Base-by-base conservation (phyloP, 768 basidiomycete genomes). In the Mycena alexandri region DNA sequence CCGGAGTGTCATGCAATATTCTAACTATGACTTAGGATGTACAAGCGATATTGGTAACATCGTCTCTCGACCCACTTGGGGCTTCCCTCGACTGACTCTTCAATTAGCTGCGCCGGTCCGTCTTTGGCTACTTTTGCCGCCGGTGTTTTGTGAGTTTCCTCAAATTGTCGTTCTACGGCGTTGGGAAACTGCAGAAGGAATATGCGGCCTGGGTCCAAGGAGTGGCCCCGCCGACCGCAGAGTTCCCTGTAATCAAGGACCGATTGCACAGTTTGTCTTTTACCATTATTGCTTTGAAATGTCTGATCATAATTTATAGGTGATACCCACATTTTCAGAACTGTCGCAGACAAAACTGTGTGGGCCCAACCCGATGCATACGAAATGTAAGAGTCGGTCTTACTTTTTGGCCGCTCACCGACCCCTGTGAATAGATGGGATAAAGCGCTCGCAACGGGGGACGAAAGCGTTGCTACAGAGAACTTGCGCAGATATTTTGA, bases 91-190 rank as follows among this genome's bases (percentile, higher is more conserved):
- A 12, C 41, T 43, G 25, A 29, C 33, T 42, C 33, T 42, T 22
- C 38, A 63, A 55, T 51, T 59, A 94, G 93, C 83, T 82, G 58
- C 88, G 91, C 29, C 89, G 92, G 21, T 95, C 94, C 3, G 78
- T 93, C 22, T 92, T 94, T 75, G 94, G 93, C 3, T 93, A 88
- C 72, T 95, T 94, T 74, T 89, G 87, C 71, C 90, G 93, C 52
- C 85, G 94, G 44, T 93, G 91, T 74, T 90, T 85, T 67, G 84
- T 93, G 54, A 90, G 86, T 71, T 94, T 90, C 77, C 74, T 86
- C 71, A 94, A 94, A 74, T 81, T 95, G 4, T 92, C 93, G 0
- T 94, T 90, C 70, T 83, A 85, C 52, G 93, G 90, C 13, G 82
- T 91, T n/a, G 81, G 85, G 56, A 86, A 87, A 70, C 83, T 95